These are phyloP conservation scores for Schizochytrium sp. DNA, from an alignment of 108 stramenopile species.

Conservation along the genomic window DNA sequence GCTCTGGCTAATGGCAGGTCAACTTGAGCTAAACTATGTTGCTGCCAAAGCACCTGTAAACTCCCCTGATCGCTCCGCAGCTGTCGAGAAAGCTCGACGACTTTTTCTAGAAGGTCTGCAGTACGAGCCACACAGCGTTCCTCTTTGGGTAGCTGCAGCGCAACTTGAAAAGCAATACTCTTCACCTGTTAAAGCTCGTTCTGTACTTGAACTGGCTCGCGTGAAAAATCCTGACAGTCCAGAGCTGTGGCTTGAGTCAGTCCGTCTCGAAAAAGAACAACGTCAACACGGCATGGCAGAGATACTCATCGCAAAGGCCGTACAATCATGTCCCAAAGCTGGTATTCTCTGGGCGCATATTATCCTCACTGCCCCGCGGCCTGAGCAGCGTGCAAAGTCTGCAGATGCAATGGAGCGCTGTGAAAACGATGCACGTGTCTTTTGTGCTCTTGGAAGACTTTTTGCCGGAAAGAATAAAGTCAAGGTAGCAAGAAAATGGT, in stretches of 20 bases:
- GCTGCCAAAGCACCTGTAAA: slow-evolving; percentile 68
- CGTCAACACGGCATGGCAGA: slow-evolving; percentile 86
- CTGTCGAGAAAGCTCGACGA: slow-evolving; percentile 80
- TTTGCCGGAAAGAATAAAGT: slow-evolving; percentile 22
- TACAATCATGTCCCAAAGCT: slow-evolving; percentile 92
- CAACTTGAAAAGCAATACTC: slow-evolving; percentile 84
- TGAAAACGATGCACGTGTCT: slow-evolving; percentile 50
- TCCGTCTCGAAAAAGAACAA: slow-evolving; percentile 89
- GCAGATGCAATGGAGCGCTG: slow-evolving; percentile 53
- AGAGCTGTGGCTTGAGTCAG: slow-evolving; percentile 89
- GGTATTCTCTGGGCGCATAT: slow-evolving; percentile 90
- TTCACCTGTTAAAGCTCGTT: slow-evolving; percentile 89
- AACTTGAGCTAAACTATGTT: slow-evolving; percentile 85
- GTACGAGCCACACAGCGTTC: slow-evolving; percentile 80
- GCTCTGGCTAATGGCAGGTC: slow-evolving; percentile 96
- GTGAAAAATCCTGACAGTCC: slow-evolving; percentile 84
- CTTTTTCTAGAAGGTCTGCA: slow-evolving; percentile 85
- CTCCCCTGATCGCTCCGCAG: neutral
- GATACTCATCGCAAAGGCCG: slow-evolving; percentile 90
- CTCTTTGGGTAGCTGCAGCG: slow-evolving; percentile 90
- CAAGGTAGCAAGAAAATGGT: slow-evolving; percentile 5
- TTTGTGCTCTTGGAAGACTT: slow-evolving; percentile 22
- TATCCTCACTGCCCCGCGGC: slow-evolving; percentile 85
- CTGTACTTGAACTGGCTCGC: slow-evolving; percentile 91
- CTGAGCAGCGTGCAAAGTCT: slow-evolving; percentile 73